Evolutionary conservation across 306 rosid species (phyloP).

Genomic region (Vigna reflexopilosa): DNA sequence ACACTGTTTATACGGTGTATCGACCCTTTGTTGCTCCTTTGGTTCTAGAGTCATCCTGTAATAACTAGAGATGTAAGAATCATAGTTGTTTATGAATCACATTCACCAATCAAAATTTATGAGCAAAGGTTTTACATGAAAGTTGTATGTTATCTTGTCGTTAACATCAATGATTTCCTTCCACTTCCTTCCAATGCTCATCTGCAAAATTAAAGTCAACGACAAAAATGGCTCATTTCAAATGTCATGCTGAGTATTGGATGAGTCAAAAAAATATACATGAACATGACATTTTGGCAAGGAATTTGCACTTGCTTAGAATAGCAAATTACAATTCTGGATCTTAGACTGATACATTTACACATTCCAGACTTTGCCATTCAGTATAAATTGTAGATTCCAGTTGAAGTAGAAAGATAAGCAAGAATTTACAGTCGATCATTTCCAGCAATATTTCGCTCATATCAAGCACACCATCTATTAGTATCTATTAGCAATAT

Average conservation of each 20-base stretch:
- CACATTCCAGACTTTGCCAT: not conserved
- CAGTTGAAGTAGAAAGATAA: not conserved
- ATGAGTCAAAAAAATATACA: not conserved
- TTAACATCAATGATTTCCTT: slow-evolving; percentile 80
- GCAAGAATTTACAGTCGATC: too few relatives aligned
- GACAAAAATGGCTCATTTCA: slow-evolving; percentile 21
- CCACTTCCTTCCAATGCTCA: slow-evolving; percentile 97
- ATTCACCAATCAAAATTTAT: not conserved
- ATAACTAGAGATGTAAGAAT: slow-evolving; percentile 46
- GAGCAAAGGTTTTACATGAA: slow-evolving; percentile 66
- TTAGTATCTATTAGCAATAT: not conserved
- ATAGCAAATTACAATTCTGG: not conserved
- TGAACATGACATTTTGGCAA: slow-evolving; percentile 1
- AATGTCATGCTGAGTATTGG: slow-evolving; percentile 12
- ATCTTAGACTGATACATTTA: not conserved
- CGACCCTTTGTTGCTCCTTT: slow-evolving; percentile 74
- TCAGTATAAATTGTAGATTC: too few relatives aligned
- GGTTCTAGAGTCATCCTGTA: slow-evolving; percentile 85
- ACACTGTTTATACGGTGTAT: slow-evolving; percentile 60
- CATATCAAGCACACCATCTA: not conserved
- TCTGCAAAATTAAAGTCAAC: slow-evolving; percentile 57
- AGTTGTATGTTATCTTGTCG: slow-evolving; percentile 77
- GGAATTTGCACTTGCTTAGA: slow-evolving; percentile 4
- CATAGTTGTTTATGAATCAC: not conserved
- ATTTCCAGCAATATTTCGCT: too few relatives aligned